Evolutionary conservation across 805 yeast genomes (phyloP).

Genomic region (Metschnikowia kunwiensis): DNA sequence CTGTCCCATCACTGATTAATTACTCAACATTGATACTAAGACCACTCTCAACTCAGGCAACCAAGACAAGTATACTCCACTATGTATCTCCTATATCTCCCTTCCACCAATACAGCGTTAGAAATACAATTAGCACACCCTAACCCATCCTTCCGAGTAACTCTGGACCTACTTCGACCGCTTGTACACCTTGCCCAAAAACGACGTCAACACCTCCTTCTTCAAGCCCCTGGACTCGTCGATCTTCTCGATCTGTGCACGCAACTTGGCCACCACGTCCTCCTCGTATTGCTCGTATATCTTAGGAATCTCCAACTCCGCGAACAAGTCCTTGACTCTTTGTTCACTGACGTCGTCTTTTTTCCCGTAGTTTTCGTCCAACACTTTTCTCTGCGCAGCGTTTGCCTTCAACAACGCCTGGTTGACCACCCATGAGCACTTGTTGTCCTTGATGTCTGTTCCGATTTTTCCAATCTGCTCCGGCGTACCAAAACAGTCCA

Average conservation of each 20-base stretch:
- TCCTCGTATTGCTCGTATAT: slow-evolving; percentile 84
- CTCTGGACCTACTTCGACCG: slow-evolving; percentile 75
- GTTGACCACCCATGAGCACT: slow-evolving; percentile 97
- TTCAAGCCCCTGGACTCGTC: slow-evolving; percentile 96
- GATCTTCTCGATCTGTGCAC: slow-evolving; percentile 57
- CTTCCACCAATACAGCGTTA: too few relatives aligned
- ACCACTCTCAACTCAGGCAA: too few relatives aligned
- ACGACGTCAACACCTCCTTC: slow-evolving; percentile 75
- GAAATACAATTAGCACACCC: too few relatives aligned
- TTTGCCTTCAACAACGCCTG: slow-evolving; percentile 78
- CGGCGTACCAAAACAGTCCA: slow-evolving; percentile 97
- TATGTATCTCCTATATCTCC: too few relatives aligned
- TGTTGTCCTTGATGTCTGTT: slow-evolving; percentile 96
- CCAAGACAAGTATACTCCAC: too few relatives aligned
- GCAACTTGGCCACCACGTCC: slow-evolving; percentile 60
- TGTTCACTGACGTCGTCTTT: slow-evolving; percentile 70
- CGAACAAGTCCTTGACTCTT: slow-evolving; percentile 67
- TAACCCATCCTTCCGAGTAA: too few relatives aligned
- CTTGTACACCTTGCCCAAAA: slow-evolving; percentile 89
- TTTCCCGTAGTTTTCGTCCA: slow-evolving; percentile 88
- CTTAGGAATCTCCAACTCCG: slow-evolving; percentile 66
- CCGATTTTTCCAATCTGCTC: slow-evolving; percentile 98
- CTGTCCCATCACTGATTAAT: too few relatives aligned
- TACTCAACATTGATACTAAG: too few relatives aligned
- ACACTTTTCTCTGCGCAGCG: slow-evolving; percentile 74